These are phyloP conservation scores for Teratosphaeria pseudoeucalypti DNA, from an alignment of 2,329 filamentous ascomycete genomes.

Conservation along the genomic window DNA sequence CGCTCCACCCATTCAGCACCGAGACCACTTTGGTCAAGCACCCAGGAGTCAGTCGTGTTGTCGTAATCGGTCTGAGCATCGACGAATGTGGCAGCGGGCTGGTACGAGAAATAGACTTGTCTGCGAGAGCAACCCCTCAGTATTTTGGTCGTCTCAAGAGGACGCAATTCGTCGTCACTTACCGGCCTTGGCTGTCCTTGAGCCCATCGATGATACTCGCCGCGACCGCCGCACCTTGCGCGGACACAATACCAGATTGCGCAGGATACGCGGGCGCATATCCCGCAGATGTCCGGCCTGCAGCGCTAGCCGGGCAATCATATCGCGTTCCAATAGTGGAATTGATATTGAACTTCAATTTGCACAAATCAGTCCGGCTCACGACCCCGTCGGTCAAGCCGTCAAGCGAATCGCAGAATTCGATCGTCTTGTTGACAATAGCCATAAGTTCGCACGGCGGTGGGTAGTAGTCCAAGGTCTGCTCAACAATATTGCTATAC, in stretches of 20 bases:
- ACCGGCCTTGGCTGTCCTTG: constrained; percentile 25
- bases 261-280: background rate
- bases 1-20: constrained; percentile 35
- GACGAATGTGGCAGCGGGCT: constrained; percentile 17
- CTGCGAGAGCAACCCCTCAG: constrained; percentile 13
- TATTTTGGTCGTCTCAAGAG: constrained; percentile 31
- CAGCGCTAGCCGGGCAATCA: constrained; percentile 12
- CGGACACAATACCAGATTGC: constrained; percentile 24
- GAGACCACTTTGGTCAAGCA: constrained; percentile 22
- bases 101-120: constrained; percentile 33
- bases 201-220: constrained; percentile 31
- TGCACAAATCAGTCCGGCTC: constrained; percentile 38
- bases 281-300: constrained; percentile 4
- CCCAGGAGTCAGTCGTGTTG: constrained; percentile 22
- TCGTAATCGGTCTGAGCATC: constrained; percentile 30
- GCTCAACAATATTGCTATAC: constrained; percentile 30
- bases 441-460: constrained; percentile 38
- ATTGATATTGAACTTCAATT: constrained; percentile 45
- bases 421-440: constrained; percentile 46
- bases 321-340: constrained; percentile 38
- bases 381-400: constrained; percentile 46
- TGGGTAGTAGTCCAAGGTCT: constrained; percentile 32
- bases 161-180: constrained; percentile 12
- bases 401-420: constrained; percentile 46
- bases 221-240: constrained; percentile 24